Evolutionary conservation across 768 basidiomycete genomes (phyloP).

Genomic region (Mycena vulgaris): DNA sequence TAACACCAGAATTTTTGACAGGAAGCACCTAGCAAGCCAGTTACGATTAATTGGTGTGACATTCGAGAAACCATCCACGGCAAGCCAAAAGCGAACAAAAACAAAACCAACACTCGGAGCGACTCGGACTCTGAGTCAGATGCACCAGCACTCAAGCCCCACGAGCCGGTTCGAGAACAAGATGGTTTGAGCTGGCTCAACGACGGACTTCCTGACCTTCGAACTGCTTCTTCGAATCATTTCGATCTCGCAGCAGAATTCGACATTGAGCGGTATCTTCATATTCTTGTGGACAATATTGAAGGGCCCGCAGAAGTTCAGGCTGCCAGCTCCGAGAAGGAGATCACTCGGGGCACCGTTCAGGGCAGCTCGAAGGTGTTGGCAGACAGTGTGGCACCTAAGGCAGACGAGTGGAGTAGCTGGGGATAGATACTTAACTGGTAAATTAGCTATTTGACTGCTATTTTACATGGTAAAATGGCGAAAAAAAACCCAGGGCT

Average conservation of each 20-base stretch:
- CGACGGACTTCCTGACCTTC: slow-evolving; percentile 12
- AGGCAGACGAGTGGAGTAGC: slow-evolving; percentile 15
- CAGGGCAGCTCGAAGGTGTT: neutral
- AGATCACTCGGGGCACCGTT: too few species aligned
- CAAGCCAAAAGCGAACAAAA: neutral
- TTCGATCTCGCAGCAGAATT: slow-evolving; percentile 21
- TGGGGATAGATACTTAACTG: slow-evolving; percentile 11
- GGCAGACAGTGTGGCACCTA: slow-evolving; percentile 11
- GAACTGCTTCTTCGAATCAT: neutral
- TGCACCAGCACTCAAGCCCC: neutral
- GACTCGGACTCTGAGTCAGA: too few species aligned
- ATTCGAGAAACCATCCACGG: slow-evolving; percentile 11
- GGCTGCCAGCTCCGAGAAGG: neutral
- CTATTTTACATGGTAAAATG: slow-evolving; percentile 14
- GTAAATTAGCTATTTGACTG: neutral
- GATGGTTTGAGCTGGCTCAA: slow-evolving; percentile 18
- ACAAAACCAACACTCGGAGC: neutral
- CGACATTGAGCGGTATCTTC: slow-evolving; percentile 17
- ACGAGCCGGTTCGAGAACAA: neutral
- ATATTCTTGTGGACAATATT: slow-evolving; percentile 16
- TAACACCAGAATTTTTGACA: neutral
- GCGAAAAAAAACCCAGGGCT: neutral
- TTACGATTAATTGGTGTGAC: slow-evolving; percentile 23
- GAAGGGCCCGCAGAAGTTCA: neutral
- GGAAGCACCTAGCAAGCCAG: slow-evolving; percentile 2